Evolutionary conservation across 768 basidiomycete species (phyloP), one percentile per base, ranked within the genome.

Genomic region (Leucocoprinus birnbaumii): DNA sequence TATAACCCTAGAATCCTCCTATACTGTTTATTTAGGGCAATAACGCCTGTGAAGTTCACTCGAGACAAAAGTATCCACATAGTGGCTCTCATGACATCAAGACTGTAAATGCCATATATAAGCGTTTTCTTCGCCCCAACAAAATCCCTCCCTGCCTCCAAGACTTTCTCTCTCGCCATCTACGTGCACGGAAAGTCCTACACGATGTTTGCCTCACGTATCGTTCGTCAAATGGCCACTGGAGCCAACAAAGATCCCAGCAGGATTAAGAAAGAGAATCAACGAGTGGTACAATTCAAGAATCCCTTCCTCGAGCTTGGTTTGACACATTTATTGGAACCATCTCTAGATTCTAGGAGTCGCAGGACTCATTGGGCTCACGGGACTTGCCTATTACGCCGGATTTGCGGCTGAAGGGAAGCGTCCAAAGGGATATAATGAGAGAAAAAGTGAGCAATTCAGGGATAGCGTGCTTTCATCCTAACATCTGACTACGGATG

Each of bases 221-320:
- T 55, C 27, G 48, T 49, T 38, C 54, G 54, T 21, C 54, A 55
- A 34, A 55, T 55, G 54, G 48, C 54, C 24, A 14, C 54, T 9
- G 54, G 54, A 14, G 41, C 54, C 41, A 41, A 41, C 41, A 55
- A 43, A 43, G 54, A 49, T 34, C 52, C 52, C 1, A n/a, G 31
- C 2, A 49, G 25, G 21, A 35, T 55, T 8, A 55, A 14, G 54
- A 49, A 37, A 22, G 54, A 55, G 26, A 55, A 43, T 31, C 54
- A 55, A 31, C 47, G 41, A 41, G 54, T 55, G 40, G 54, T 55
- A 25, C 16, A 31, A 19, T 43, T 46, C 5, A 5, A 19, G 25
- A 41, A 26, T 41, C 35, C 16, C 8, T 11, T 19, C 2, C 16
- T 1, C n/a, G 5, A 9, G 16, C 3, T 21, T 21, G 24, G 26